A percentile compares a stretch with the other conserved stretches of the same genome.
Evolutionary conservation across 2,329 filamentous ascomycete genomes (phyloP).

Genomic region (Dactylellina drechsleri): DNA sequence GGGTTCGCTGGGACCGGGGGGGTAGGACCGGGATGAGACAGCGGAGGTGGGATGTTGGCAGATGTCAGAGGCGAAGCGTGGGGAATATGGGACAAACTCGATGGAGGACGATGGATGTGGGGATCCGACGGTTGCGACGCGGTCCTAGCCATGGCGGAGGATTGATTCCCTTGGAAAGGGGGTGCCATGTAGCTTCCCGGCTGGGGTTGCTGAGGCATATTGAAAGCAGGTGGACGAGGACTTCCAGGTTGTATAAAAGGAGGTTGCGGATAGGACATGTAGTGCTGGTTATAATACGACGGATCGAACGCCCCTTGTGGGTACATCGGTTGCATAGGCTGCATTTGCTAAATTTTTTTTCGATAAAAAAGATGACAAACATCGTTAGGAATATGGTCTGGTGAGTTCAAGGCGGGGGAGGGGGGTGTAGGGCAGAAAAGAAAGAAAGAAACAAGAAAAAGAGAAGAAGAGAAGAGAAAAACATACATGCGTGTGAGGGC

Average conservation of each 20-base stretch:
- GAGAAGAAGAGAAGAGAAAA: conserved; percentile 69
- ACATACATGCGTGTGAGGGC: conserved; percentile 57
- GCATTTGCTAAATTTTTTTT: conserved; percentile 42
- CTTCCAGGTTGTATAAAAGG: conserved; percentile 64
- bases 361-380: neutral
- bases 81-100: conserved; percentile 69
- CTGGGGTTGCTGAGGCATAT: conserved; percentile 66
- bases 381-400: neutral
- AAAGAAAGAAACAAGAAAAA: conserved; percentile 66
- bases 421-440: neutral
- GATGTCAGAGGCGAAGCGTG: conserved; percentile 66
- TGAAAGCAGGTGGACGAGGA: conserved; percentile 63
- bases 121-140: conserved; percentile 78
- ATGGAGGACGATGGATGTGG: conserved; percentile 70
- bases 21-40: conserved; percentile 66
- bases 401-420: too few species aligned
- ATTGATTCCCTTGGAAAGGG: conserved; percentile 66
- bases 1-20: conserved; percentile 64
- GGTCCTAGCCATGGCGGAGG: conserved; percentile 80
- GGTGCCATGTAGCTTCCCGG: conserved; percentile 65
- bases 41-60: conserved; percentile 59
- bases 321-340: conserved; percentile 49
- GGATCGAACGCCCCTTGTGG: conserved; percentile 56
- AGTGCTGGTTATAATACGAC: conserved; percentile 59
- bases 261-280: conserved; percentile 40